Evolutionary conservation across 345 rosid genomes (phyloP).

Genomic region (Ceriops tagal): DNA sequence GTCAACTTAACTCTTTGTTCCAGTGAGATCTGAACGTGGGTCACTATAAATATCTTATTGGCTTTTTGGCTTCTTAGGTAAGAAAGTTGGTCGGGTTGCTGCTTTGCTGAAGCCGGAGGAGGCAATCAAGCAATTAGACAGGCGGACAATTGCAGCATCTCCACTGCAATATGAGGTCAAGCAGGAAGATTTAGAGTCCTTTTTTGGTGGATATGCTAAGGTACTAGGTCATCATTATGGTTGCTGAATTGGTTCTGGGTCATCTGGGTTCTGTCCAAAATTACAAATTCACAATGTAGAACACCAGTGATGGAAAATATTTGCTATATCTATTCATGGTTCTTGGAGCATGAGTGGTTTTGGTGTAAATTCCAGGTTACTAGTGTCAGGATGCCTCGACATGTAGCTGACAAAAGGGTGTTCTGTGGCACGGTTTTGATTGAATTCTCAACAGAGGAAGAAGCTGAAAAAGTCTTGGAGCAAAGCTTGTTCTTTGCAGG

Average conservation of each 20-base stretch:
- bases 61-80: conserved; percentile 42
- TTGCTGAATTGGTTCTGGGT: not conserved
- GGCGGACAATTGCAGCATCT: conserved; percentile 70
- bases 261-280: not conserved
- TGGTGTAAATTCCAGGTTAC: conserved; percentile 47
- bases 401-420: conserved; percentile 59
- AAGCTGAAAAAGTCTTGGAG: conserved; percentile 54
- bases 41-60: not conserved
- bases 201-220: conserved; percentile 67
- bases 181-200: conserved; percentile 65
- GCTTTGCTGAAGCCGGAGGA: conserved; percentile 62
- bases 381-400: conserved; percentile 91
- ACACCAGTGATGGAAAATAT: not conserved
- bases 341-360: conserved; percentile 6
- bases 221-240: conserved; percentile 28
- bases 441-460: conserved; percentile 77
- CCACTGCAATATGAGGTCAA: conserved; percentile 60
- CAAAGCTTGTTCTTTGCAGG: conserved; percentile 67
- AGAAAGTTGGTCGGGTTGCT: conserved; percentile 67
- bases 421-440: conserved; percentile 82
- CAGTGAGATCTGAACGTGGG: too few relatives aligned
- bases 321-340: not conserved
- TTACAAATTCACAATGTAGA: not conserved
- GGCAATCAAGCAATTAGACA: conserved; percentile 64
- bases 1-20: too few relatives aligned